Base-by-base conservation (phyloP, 2,329 filamentous ascomycete species). In the Fusarium sp. region DNA sequence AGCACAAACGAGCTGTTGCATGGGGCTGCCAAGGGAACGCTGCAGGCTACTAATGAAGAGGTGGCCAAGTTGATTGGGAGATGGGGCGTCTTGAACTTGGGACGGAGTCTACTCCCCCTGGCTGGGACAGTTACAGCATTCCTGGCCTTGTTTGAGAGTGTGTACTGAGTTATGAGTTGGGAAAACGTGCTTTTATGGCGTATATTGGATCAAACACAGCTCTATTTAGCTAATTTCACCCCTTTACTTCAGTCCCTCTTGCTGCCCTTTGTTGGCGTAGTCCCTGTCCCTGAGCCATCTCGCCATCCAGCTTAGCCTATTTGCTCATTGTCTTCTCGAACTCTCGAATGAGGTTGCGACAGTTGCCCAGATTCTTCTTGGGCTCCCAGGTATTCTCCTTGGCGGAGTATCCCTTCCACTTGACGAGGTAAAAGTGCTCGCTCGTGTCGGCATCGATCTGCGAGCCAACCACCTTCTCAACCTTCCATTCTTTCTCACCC, bases 321-420 rank as follows among this genome's bases (percentile, higher is more conserved):
- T 66, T 59, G 27, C 63, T 68, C 11, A 59, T n/a, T 18, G 56
- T 36, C 20, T 69, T 75, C 68, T 87, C 83, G 66, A 83, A 88
- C 3, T 75, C 79, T 11, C 76, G 74, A 35, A 88, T 73, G 1
- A 84, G 70, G 2, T 74, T 72, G 11, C 70, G 65, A 64, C 86
- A 87, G 4, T 85, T 82, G 0, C 59, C 63, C 20, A 90, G 74
- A 65, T 89, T 85, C 20, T 66, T 76, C 75, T 82, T 84, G 2
- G 87, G 87, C 80, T 90, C 88, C 89, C 89, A 91, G 0, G 88
- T 89, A 67, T 86, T 89, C 1, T 87, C 77, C 20, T 81, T 79
- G 1, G 74, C 70, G 0, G 81, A 60, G 63, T 83, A 90, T 0
- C 86, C 86, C 72, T 85, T 84, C 89, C 89, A 91, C 78, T 90